Base-by-base conservation (phyloP, 2,329 filamentous ascomycete species). In the Neurospora sp. region DNA sequence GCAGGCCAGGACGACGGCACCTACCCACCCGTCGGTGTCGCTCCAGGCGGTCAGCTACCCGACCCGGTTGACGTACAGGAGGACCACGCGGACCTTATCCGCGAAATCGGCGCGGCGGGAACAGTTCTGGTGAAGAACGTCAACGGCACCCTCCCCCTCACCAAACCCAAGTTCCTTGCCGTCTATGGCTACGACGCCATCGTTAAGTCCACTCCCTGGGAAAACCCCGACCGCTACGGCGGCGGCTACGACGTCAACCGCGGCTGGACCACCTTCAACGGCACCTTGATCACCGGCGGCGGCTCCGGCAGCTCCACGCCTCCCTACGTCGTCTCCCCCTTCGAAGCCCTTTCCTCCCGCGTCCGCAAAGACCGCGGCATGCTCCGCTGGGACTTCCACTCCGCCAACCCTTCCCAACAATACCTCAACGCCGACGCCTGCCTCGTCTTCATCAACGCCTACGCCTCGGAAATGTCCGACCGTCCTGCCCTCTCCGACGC, bases 401-500 rank as follows among this genome's bases (percentile, higher is more conserved):
- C 82, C 0, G 76, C 76, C 10, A 76, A 82, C 17, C 85, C 85
- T 0, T 37, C 68, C 0, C 74, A 79, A 4, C 81, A 85, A 4
- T 83, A 85, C 69, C 76, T 78, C 41, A 82, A 78, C 33, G 81
- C 84, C 3, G 84, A 93, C 75, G 82, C 91, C 17, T 94, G 91
- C 69, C 77, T 89, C 1, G 86, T 88, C 0, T 88, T 89, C 74
- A 84, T 89, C 77, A 90, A 91, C 77, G 87, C 85, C 40, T 92
- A 94, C 77, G 87, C 91, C 0, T 91, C 92, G 0, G 93, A 97
- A 79, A 92, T 91, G 0, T 93, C 87, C 79, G 85, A 92, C 72
- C 84, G 88, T 52, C 81, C 86, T 0, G 86, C 86, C 11, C 84
- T 96, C 28, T 86, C 87, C 67, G 92, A 96, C 75, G 90, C 89